Percentiles rank a stretch among this genome's conserved stretches.
These are phyloP conservation scores for Nitzschia sp. DNA, from an alignment of 108 stramenopile genomes.

Conservation along the genomic window DNA sequence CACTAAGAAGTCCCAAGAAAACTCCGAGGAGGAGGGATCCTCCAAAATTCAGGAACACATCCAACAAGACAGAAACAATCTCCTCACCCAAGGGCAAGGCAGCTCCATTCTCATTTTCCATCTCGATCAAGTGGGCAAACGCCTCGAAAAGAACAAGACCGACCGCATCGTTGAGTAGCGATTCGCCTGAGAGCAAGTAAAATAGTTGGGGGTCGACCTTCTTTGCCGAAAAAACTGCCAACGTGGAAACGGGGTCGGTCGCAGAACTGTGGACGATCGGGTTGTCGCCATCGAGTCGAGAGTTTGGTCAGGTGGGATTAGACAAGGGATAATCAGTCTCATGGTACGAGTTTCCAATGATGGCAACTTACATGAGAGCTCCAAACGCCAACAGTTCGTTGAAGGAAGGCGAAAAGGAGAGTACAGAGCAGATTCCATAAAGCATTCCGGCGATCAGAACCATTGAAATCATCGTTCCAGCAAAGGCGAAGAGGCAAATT, in stretches of 20 bases:
- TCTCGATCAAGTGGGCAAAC: conserved; percentile 46
- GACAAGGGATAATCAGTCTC: too few species aligned
- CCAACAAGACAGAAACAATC: conserved; percentile 18
- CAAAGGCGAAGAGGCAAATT: conserved; percentile 53
- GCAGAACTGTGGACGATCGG: conserved; percentile 24
- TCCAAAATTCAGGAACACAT: conserved; percentile 40
- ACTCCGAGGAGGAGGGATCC: conserved; percentile 46
- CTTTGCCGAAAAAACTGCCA: conserved; percentile 65
- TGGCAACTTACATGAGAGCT: conserved; percentile 46
- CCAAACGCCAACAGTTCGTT: conserved; percentile 67
- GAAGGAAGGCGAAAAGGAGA: conserved; percentile 19
- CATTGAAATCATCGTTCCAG: conserved; percentile 57
- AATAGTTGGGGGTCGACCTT: conserved; percentile 66
- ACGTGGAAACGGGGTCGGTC: conserved; percentile 74
- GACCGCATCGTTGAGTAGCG: conserved; percentile 78
- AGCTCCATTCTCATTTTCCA: conserved; percentile 11
- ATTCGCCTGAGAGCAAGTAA: conserved; percentile 81
- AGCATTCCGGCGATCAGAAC: conserved; percentile 44
- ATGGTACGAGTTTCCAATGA: too few species aligned
- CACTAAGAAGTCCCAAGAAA: conserved; percentile 22
- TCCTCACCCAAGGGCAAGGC: conserved; percentile 1
- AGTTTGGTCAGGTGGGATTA: too few species aligned
- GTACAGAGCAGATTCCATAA: background rate
- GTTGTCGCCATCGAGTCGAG: background rate
- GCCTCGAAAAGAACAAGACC: conserved; percentile 64